Conservation (phyloP, 305 asterid species). For the Salvia sclarea region DNA sequence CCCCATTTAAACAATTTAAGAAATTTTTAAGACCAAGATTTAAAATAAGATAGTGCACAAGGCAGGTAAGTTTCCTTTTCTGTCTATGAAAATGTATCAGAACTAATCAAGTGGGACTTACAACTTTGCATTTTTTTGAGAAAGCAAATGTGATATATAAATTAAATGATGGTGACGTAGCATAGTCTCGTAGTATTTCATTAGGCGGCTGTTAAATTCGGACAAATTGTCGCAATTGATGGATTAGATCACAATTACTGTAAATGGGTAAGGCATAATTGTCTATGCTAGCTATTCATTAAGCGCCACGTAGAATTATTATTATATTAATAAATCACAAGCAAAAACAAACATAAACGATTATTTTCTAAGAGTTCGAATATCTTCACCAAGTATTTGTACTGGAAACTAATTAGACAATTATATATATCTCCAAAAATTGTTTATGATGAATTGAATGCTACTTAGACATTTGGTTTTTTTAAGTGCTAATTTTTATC, state of each 20-base stretch:
- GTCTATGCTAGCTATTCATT: too few species aligned
- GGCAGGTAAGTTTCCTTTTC: neutral
- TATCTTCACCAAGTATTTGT: too few species aligned
- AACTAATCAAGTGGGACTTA: neutral
- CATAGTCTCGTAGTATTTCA: neutral
- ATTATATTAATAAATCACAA: neutral
- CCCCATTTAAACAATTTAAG: conserved; percentile 27
- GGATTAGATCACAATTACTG: neutral
- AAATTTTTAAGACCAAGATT: neutral
- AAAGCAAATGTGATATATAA: neutral
- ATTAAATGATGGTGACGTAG: neutral
- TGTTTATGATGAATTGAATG: too few species aligned
- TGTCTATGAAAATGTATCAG: neutral
- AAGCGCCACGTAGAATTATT: neutral
- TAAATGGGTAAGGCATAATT: too few species aligned
- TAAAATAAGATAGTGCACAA: neutral
- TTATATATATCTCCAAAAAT: too few species aligned
- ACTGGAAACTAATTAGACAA: too few species aligned
- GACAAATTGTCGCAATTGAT: neutral
- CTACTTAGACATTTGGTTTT: too few species aligned
- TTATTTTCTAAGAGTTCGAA: too few species aligned
- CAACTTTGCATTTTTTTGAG: neutral
- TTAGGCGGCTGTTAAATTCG: neutral
- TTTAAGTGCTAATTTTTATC: too few species aligned
- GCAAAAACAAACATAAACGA: neutral